Evolutionary conservation across 2,329 filamentous ascomycete species (phyloP), one percentile per base, ranked within the genome.

Genomic region (Nemania serpens): DNA sequence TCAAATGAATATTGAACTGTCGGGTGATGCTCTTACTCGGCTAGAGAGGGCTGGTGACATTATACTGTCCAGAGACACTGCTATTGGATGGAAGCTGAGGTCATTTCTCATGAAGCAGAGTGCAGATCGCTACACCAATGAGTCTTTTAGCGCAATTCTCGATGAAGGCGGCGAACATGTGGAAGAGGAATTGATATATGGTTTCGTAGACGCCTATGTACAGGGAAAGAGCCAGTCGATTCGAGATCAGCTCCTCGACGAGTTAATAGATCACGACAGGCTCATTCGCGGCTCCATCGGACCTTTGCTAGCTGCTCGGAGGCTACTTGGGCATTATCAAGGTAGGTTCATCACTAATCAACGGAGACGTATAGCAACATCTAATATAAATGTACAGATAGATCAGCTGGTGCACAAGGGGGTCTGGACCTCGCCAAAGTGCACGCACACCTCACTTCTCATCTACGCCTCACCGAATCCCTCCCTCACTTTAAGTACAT

Each of bases 31-130:
- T 12, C 61, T 67, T 12, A 47, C 51, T 34, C 64, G 63, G 29
- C 58, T 73, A 17, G 66, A 71, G 42, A 59, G 57, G 47, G 62
- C 60, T 49, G 66, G 70, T 47, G 37, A 62, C 11, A 62, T 55
- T 11, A 60, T 66, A n/a, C 47, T 67, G 13, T 61, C 66, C 11
- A 62, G 43, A 43, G 65, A 64, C 17, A 34, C 60, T 10, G 57
- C 64, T 10, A 46, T 69, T 41, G 68, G 66, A 10, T 75, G 73
- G 73, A 74, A 71, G 52, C 50, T 75, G 41, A 66, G 60, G 48
- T 65, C 60, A 22, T 74, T 74, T 43, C 67, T 75, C 9, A 53
- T 70, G 3, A 65, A 59, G 42, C 71, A 72, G 48, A 56, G 58
- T 34, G 61, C 63, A 41, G 55, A 59, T 50, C 62, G 64, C 47